Conservation (phyloP, 2,329 filamentous ascomycete species). For the Paraconiothyrium brasiliense region DNA sequence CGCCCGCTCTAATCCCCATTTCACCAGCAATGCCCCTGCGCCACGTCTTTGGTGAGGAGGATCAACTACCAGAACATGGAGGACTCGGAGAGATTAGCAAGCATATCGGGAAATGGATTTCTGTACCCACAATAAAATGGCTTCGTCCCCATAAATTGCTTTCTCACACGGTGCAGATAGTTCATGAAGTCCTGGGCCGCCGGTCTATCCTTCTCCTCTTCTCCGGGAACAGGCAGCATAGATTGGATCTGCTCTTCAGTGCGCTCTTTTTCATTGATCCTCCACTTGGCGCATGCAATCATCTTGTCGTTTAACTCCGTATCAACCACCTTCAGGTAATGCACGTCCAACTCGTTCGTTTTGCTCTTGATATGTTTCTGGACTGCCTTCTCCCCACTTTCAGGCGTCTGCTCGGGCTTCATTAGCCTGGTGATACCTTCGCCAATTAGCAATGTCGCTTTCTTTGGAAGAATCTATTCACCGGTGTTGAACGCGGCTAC, state of each 20-base stretch:
- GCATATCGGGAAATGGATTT: not conserved
- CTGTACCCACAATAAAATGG: conserved; percentile 46
- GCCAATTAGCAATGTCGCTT: not conserved
- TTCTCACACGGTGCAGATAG: conserved; percentile 37
- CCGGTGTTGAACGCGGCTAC: conserved; percentile 39
- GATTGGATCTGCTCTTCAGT: conserved; percentile 42
- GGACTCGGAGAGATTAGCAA: conserved; percentile 27
- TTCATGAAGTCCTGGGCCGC: conserved; percentile 40
- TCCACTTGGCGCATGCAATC: conserved; percentile 49
- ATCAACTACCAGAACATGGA: conserved; percentile 46
- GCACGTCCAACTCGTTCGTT: conserved; percentile 36
- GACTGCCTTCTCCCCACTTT: conserved; percentile 28
- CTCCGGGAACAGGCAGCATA: conserved; percentile 38
- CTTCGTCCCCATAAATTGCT: conserved; percentile 44
- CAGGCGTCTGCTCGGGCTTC: conserved; percentile 30
- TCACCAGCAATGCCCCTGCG: conserved; percentile 51
- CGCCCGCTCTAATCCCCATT: conserved; percentile 52
- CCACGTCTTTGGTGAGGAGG: conserved; percentile 54
- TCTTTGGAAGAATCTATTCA: not conserved
- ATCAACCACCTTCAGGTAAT: conserved; percentile 46
- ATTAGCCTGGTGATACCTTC: conserved; percentile 16
- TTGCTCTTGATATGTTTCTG: conserved; percentile 40
- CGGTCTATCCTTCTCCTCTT: conserved; percentile 35
- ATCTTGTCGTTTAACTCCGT: conserved; percentile 43
- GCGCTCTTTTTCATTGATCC: conserved; percentile 43